Evolutionary conservation across 495 filamentous ascomycete species (phyloP).

Genomic region (Hypoxylon lenormandii): DNA sequence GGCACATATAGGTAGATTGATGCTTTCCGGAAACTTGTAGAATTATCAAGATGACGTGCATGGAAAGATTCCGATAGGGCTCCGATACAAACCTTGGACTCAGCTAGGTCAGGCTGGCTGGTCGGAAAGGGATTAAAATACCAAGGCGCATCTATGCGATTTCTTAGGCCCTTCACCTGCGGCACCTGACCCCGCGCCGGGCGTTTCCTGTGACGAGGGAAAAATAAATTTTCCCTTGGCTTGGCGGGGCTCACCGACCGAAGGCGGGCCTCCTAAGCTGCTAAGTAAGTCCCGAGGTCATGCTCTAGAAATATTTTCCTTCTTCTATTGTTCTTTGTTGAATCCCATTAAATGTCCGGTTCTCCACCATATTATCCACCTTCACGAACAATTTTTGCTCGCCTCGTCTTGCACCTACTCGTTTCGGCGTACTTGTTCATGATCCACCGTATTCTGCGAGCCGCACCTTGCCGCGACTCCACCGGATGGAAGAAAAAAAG

Average conservation of each 20-base stretch:
- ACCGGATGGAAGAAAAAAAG: slow-evolving; percentile 25
- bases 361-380: slow-evolving; percentile 25
- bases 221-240: slow-evolving; percentile 24
- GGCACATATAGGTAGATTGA: no score
- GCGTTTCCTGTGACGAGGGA: slow-evolving; percentile 14
- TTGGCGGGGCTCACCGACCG: slow-evolving; percentile 11
- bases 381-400: slow-evolving; percentile 12
- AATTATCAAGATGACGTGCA: no score
- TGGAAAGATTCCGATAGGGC: no score
- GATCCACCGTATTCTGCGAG: slow-evolving; percentile 21
- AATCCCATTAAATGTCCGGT: slow-evolving; percentile 7
- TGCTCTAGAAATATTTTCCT: slow-evolving; percentile 23
- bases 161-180: no score
- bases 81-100: no score
- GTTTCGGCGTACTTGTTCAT: slow-evolving; percentile 12
- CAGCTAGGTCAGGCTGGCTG: no score
- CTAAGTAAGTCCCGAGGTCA: no score
- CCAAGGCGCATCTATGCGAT: no score
- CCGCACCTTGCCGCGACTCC: slow-evolving; percentile 40
- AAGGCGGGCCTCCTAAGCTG: slow-evolving; percentile 11
- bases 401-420: not conserved
- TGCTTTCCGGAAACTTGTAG: no score
- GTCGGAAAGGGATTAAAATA: no score
- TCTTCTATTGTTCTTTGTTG: slow-evolving; percentile 11
- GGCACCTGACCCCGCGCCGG: not conserved